Base-by-base conservation (phyloP, 129 eudicot genomes). In the Pulicaria dysenterica region DNA sequence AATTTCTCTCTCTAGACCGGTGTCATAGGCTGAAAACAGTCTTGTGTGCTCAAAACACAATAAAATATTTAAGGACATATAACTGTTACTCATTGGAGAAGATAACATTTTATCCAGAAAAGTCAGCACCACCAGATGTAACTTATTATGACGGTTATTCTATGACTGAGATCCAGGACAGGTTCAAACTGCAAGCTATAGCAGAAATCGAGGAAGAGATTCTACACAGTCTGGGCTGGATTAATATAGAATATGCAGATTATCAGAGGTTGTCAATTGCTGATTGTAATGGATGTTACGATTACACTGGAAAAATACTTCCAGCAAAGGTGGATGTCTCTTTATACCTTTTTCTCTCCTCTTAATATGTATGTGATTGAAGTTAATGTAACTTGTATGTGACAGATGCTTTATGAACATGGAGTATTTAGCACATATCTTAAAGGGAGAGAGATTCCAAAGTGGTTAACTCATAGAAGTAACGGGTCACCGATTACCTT, bases 381-480 rank as follows among this genome's bases (percentile, higher is more conserved):
- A 42, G 51, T 14, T 41, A 64, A 43, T 42, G 16, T 8, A 43
- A 15, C 14, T 64, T 64, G 47, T 12, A 17, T 16, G 31, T 64
- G 12, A 24, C 66, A 54, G 73, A 34, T 68, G 42, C 49, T 37
- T 45, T 62, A 19, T 34, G 74, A 81, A 47, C 55, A 8, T 70
- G 77, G 77, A 45, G 60, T 79, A 72, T 79, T 80, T 31, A 66
- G 75, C 66, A 40, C 75, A 48, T 56, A 43, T 73, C 16, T 73
- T 58, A 56, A 38, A 5, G 83, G 83, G 19, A 36, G 40, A 24
- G 69, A 31, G 58, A 7, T 73, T 19, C 75, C 74, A 39, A 9
- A 45, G 11, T 47, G 69, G 69, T 31, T 76, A 7, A 42, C 51
- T 6, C 44, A 62, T 24, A 70, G 5, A 70, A 64, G 51, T 38